Evolutionary conservation across 768 basidiomycete species (phyloP).

Genomic region (Xerocomus potaroensis): DNA sequence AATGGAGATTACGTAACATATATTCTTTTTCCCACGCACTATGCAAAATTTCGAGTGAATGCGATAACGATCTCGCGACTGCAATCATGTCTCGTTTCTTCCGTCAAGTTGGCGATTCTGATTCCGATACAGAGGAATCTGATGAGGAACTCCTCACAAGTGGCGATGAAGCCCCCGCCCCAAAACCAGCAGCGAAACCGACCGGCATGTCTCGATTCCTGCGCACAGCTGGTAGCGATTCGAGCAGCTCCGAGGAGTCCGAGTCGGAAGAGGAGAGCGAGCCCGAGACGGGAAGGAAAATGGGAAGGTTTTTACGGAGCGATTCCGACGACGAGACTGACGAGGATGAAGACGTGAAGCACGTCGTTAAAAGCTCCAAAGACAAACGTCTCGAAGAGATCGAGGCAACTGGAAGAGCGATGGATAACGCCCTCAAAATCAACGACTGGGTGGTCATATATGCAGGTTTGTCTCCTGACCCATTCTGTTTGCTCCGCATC

Average conservation of each 20-base stretch:
- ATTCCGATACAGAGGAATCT: slow-evolving; percentile 66
- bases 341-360: slow-evolving; percentile 71
- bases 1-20: slow-evolving; percentile 15
- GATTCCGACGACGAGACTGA: slow-evolving; percentile 50
- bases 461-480: slow-evolving; percentile 52
- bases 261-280: slow-evolving; percentile 54
- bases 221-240: slow-evolving; percentile 57
- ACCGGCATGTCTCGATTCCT: slow-evolving; percentile 72
- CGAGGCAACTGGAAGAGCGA: slow-evolving; percentile 84
- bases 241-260: slow-evolving; percentile 51
- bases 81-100: slow-evolving; percentile 81
- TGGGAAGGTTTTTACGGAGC: slow-evolving; percentile 37
- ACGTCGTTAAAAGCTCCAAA: slow-evolving; percentile 76
- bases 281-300: slow-evolving; percentile 39
- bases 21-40: slow-evolving; percentile 14
- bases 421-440: slow-evolving; percentile 93
- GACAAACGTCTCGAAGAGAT: slow-evolving; percentile 94
- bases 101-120: slow-evolving; percentile 79
- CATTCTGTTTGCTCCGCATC: background rate
- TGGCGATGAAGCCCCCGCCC: slow-evolving; percentile 57
- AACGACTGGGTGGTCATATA: slow-evolving; percentile 96
- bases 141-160: slow-evolving; percentile 74
- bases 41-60: slow-evolving; percentile 19
- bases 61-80: slow-evolving; percentile 24
- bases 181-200: slow-evolving; percentile 33